Conservation (phyloP, 208 protist species). For the Eutreptiella sp. region DNA sequence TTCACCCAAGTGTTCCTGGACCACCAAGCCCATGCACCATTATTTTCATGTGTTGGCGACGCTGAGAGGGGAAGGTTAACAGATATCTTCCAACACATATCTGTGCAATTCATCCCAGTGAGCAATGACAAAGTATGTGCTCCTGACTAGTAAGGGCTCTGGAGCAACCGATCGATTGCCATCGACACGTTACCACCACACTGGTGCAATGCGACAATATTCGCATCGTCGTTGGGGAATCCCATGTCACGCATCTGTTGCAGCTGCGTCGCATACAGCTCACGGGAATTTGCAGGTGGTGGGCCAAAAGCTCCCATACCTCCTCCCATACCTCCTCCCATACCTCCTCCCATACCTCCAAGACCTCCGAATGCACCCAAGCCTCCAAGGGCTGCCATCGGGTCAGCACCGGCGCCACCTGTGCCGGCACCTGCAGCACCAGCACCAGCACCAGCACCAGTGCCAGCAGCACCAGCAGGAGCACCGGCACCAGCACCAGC, state of each 20-base stretch:
- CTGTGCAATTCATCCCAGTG: too few relatives aligned
- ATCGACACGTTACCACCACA: slow-evolving; percentile 72
- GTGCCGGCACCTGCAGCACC: slow-evolving; percentile 51
- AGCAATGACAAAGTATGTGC: too few relatives aligned
- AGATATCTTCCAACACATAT: too few relatives aligned
- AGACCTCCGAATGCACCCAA: too few relatives aligned
- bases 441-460: slow-evolving; percentile 44
- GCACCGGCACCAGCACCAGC: slow-evolving; percentile 36
- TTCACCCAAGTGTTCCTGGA: too few relatives aligned
- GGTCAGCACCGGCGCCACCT: slow-evolving; percentile 40
- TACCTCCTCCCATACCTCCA: slow-evolving; percentile 28
- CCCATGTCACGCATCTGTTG: slow-evolving; percentile 78
- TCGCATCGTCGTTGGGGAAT: slow-evolving; percentile 81
- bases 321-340: slow-evolving; percentile 5
- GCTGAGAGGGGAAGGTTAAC: too few relatives aligned
- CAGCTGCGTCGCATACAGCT: slow-evolving; percentile 69
- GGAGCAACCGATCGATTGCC: slow-evolving; percentile 75
- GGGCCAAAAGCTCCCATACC: not conserved
- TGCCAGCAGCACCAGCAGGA: slow-evolving; percentile 12
- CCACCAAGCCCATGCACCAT: too few relatives aligned
- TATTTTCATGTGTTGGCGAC: too few relatives aligned
- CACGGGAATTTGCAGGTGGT: slow-evolving; percentile 44
- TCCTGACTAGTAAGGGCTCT: too few relatives aligned
- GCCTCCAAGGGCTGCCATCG: slow-evolving; percentile 38
- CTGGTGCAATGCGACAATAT: slow-evolving; percentile 75